These are phyloP conservation scores for Saccharomycopsis synnaedendra DNA, from an alignment of 805 yeast species.

Conservation along the genomic window DNA sequence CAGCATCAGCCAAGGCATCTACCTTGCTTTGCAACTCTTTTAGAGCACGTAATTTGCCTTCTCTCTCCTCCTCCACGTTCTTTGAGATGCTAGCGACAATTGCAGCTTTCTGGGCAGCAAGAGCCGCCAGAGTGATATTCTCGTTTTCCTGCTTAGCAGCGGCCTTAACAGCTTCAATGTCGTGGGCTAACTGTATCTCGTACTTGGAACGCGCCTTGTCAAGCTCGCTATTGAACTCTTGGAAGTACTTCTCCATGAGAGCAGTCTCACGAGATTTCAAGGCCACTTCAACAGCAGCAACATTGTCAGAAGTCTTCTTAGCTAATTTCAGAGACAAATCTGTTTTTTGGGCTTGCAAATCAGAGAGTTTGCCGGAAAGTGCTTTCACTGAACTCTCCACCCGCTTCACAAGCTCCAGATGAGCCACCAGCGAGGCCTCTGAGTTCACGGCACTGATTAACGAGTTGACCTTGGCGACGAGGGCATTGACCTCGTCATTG, in stretches of 20 bases:
- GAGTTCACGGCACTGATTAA: conserved; percentile 6
- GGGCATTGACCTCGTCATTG: conserved; percentile 4
- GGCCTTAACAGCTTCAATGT: conserved; percentile 56
- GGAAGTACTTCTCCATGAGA: conserved; percentile 45
- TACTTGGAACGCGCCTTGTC: conserved; percentile 48
- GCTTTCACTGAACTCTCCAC: conserved; percentile 18
- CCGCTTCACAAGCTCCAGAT: conserved; percentile 18
- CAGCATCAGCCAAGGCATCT: conserved; percentile 44
- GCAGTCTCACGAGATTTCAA: conserved; percentile 37
- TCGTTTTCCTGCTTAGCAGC: conserved; percentile 60
- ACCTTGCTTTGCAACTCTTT: conserved; percentile 46
- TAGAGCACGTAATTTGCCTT: conserved; percentile 64
- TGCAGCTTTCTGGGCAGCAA: conserved; percentile 57
- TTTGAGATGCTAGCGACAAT: conserved; percentile 47
- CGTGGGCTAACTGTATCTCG: conserved; percentile 43
- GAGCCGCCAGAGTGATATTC: conserved; percentile 57
- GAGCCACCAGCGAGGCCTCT: conserved; percentile 13
- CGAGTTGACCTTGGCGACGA: conserved; percentile 7
- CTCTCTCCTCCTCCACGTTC: conserved; percentile 62
- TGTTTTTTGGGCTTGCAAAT: conserved; percentile 6
- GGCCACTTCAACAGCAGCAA: conserved; percentile 18
- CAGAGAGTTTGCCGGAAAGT: conserved; percentile 17
- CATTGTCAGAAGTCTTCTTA: conserved; percentile 21
- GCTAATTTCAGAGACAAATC: conserved; percentile 14
- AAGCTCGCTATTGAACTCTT: conserved; percentile 54